These are phyloP conservation scores for Pseudodiploospora longispora DNA, from an alignment of 2,329 filamentous ascomycete genomes.

Conservation along the genomic window DNA sequence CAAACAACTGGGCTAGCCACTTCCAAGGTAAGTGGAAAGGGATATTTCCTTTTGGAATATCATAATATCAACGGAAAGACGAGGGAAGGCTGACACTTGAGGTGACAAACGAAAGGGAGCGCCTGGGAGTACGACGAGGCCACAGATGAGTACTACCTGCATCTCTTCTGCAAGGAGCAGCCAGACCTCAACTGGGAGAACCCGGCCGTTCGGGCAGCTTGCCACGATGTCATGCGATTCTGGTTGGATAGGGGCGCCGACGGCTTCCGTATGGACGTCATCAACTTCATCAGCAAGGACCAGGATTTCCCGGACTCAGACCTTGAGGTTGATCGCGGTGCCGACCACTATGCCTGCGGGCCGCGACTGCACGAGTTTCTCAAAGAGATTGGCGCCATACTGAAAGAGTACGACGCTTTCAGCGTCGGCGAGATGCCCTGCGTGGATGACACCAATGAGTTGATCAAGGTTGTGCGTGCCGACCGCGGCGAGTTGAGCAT, in stretches of 20 bases:
- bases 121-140: slow-evolving; percentile 42
- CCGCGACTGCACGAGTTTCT: slow-evolving; percentile 39
- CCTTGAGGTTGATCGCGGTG: slow-evolving; percentile 21
- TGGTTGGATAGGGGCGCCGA: slow-evolving; percentile 63
- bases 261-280: slow-evolving; percentile 60
- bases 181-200: slow-evolving; percentile 77
- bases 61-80: not conserved
- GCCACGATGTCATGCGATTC: slow-evolving; percentile 63
- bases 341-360: slow-evolving; percentile 46
- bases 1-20: slow-evolving; percentile 48
- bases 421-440: slow-evolving; percentile 45
- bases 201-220: slow-evolving; percentile 52
- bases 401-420: slow-evolving; percentile 40
- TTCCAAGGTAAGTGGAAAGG: slow-evolving; percentile 24
- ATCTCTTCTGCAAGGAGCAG: slow-evolving; percentile 62
- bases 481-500: slow-evolving; percentile 56
- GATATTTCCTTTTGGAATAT: not conserved
- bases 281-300: slow-evolving; percentile 59
- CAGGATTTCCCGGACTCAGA: slow-evolving; percentile 45
- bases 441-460: slow-evolving; percentile 31
- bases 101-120: slow-evolving; percentile 21
- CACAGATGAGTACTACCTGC: slow-evolving; percentile 50
- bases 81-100: not conserved
- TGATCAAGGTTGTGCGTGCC: slow-evolving; percentile 43
- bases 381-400: slow-evolving; percentile 34